phyloP scores from a whole-genome alignment of 176 grass and related monocot genomes.

The Carex scoparia region DNA sequence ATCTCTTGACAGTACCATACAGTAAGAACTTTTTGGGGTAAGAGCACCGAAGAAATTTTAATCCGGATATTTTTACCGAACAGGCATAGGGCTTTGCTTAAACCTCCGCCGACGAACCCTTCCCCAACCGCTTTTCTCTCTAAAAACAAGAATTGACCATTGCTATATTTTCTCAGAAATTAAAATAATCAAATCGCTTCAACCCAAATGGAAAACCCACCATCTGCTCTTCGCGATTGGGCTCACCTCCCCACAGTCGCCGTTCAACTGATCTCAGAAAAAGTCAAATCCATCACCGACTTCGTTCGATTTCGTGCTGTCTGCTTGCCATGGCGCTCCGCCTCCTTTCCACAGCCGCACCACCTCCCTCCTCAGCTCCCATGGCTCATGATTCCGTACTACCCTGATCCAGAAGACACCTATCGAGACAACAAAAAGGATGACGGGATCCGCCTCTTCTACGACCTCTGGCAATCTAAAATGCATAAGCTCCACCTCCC shows the following conservation, averaged over 20 bases:
- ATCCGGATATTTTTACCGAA: too few relatives aligned
- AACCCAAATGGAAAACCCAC: not conserved
- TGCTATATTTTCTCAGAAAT: too few relatives aligned
- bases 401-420: not conserved
- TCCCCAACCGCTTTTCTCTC: too few relatives aligned
- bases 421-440: not conserved
- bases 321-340: not conserved
- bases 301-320: not conserved
- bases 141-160: too few relatives aligned
- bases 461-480: constrained; percentile 19
- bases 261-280: constrained; percentile 12
- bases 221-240: not conserved
- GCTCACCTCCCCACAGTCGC: constrained; percentile 7
- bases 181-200: not conserved
- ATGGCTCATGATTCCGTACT: not conserved
- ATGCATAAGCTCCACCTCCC: constrained; percentile 20
- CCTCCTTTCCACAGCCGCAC: not conserved
- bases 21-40: too few relatives aligned
- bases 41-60: too few relatives aligned
- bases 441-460: not conserved
- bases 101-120: too few relatives aligned
- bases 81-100: too few relatives aligned
- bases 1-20: too few relatives aligned
- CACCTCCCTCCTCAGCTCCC: not conserved
- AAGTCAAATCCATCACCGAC: not conserved